A percentile compares a stretch with the other conserved stretches of the same genome.
Conservation (phyloP, 495 filamentous ascomycete species). For the Mycothermus thermophilus region DNA sequence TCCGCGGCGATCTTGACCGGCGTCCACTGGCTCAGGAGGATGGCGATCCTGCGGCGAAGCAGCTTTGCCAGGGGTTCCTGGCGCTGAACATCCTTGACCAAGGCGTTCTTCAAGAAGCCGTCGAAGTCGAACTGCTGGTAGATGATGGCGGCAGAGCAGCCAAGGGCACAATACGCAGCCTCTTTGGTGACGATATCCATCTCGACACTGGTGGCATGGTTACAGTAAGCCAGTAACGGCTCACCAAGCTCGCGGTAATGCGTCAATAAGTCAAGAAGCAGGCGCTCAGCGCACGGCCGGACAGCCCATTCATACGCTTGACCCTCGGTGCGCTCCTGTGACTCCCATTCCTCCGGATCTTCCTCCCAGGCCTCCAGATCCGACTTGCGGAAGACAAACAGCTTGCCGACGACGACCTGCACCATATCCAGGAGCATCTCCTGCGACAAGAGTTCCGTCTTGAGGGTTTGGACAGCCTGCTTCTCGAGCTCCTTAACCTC, state of each 20-base stretch:
- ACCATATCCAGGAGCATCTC: conserved; percentile 64
- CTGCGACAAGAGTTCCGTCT: conserved; percentile 56
- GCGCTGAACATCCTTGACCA: conserved; percentile 68
- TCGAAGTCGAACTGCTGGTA: conserved; percentile 63
- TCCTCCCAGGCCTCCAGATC: conserved; percentile 87
- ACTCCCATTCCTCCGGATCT: conserved; percentile 87
- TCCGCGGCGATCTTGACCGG: conserved; percentile 51
- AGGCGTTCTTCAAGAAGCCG: conserved; percentile 53
- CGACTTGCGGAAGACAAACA: conserved; percentile 72
- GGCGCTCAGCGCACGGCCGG: conserved; percentile 78
- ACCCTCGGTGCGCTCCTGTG: conserved; percentile 61
- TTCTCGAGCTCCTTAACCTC: conserved; percentile 58
- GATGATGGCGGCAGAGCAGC: conserved; percentile 66
- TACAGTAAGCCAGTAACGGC: conserved; percentile 67
- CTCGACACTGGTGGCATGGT: conserved; percentile 49
- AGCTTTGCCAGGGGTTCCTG: conserved; percentile 65
- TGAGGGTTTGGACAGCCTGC: conserved; percentile 48
- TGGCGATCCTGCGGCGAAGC: conserved; percentile 74
- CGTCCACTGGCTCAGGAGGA: conserved; percentile 83
- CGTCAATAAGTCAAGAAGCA: conserved; percentile 81
- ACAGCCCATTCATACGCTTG: conserved; percentile 80
- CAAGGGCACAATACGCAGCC: conserved; percentile 84
- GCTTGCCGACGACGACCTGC: conserved; percentile 68
- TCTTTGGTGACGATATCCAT: conserved; percentile 74
- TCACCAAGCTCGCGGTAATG: conserved; percentile 67